Conservation (phyloP, 768 basidiomycete species). For the Hortiboletus flavorubellus region DNA sequence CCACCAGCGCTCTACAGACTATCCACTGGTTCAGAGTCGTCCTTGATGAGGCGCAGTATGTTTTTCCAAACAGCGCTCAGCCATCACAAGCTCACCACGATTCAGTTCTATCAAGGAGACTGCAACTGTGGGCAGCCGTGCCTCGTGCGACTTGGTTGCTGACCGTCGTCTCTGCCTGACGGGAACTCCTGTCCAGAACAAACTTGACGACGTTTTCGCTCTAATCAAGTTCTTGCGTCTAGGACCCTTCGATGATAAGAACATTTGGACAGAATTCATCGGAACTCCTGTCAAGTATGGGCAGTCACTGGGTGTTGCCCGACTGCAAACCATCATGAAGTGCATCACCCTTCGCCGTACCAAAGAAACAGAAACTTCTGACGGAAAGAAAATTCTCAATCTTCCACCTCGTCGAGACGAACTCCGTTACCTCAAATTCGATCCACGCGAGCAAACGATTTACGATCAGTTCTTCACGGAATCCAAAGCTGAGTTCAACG, state of each 20-base stretch:
- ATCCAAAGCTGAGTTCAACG: slow-evolving; percentile 89
- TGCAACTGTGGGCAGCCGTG: slow-evolving; percentile 88
- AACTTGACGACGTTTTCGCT: slow-evolving; percentile 96
- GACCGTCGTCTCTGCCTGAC: slow-evolving; percentile 92
- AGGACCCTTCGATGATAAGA: slow-evolving; percentile 90
- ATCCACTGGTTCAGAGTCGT: slow-evolving; percentile 97
- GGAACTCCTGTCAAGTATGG: slow-evolving; percentile 91
- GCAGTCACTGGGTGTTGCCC: slow-evolving; percentile 82
- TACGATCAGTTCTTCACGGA: slow-evolving; percentile 88
- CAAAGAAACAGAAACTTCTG: slow-evolving; percentile 79
- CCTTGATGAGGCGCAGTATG: slow-evolving; percentile 93
- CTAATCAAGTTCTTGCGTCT: slow-evolving; percentile 94
- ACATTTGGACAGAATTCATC: slow-evolving; percentile 89
- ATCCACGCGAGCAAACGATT: slow-evolving; percentile 74
- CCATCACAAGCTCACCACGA: neutral
- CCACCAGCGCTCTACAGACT: slow-evolving; percentile 82
- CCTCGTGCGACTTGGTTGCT: slow-evolving; percentile 91
- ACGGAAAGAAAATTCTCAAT: slow-evolving; percentile 82
- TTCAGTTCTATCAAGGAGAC: slow-evolving; percentile 94
- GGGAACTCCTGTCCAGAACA: slow-evolving; percentile 99
- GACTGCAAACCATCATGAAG: slow-evolving; percentile 96
- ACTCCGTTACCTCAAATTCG: slow-evolving; percentile 80
- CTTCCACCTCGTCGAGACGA: slow-evolving; percentile 91
- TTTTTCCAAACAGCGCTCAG: slow-evolving; percentile 17
- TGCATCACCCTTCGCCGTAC: slow-evolving; percentile 95